Evolutionary conservation across 345 rosid species (phyloP), one percentile per base, ranked within the genome.

Genomic region (Durio zibethinus): DNA sequence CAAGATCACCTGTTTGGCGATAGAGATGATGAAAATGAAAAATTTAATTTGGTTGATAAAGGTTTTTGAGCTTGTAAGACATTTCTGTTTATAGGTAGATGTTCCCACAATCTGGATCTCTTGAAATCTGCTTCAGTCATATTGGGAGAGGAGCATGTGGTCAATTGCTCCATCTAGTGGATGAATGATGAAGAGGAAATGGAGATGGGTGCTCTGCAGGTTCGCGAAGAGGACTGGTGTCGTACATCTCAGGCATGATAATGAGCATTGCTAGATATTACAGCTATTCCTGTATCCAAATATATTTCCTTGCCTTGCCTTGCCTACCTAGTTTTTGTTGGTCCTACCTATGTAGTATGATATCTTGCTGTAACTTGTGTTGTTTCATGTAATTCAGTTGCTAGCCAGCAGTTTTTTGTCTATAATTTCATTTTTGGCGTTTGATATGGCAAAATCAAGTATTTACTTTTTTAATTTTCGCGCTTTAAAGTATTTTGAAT

Each of bases 1-100:
- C 99, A 72, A 88, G 85, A 83, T 93, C 97, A 60, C 97, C 99
- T 2, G 82, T 38, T 31, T 80, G 90, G 74, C 90, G 92, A 56
- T 91, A 78, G 64, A 73, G 89, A 82, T 81, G 84, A 84, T 79
- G 11, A 67, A 53, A 47, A 35, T 2, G 11, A 65, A 18, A 64
- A 27, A 14, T 71, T 59, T 40, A 18, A 15, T 75, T 71, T 72
- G 61, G n/a, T 73, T 56, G 18, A 38, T 38, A 38, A 65, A 53
- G 59, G 70, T 75, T 29, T 21, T 5, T 20, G 18, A 57, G 77
- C 29, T 4, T 50, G 50, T 5, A 31, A 60, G 52, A 62, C 52
- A 60, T 61, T 75, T 75, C 42, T 33, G 35, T 48, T 38, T 14
- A 14, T 60, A 14, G 18, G 18, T 60, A 0, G 38, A 60, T 27